phyloP scores from a whole-genome alignment of 495 filamentous ascomycete species.

The Saxispiralis lemnorum region DNA sequence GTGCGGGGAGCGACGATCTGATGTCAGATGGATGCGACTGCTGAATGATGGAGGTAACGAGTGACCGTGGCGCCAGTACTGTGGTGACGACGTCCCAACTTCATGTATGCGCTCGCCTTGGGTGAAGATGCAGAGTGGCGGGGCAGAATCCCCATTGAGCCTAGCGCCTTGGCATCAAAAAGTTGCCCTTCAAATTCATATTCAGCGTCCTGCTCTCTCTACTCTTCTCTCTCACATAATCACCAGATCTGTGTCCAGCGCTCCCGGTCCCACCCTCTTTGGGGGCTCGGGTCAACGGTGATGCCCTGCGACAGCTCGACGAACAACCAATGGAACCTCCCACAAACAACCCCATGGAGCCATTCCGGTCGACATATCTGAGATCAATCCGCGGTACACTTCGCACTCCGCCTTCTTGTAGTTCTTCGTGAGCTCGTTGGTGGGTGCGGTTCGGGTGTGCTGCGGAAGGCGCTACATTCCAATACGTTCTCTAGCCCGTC shows the following conservation, averaged over 20 bases:
- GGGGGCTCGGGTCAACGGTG: slow-evolving; percentile 41
- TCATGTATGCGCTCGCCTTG: no score
- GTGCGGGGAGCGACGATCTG: no score
- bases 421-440: slow-evolving; percentile 2
- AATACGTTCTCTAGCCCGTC: slow-evolving; percentile 63
- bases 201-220: slow-evolving; percentile 14
- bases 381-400: slow-evolving; percentile 39
- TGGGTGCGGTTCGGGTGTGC: neutral
- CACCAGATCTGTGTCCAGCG: slow-evolving; percentile 67
- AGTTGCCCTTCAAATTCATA: neutral
- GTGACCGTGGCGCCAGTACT: no score
- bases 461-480: slow-evolving; percentile 67
- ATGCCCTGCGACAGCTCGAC: slow-evolving; percentile 70
- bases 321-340: slow-evolving; percentile 55
- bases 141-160: neutral
- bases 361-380: slow-evolving; percentile 84
- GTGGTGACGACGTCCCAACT: no score
- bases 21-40: no score
- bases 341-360: slow-evolving; percentile 49
- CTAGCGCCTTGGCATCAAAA: slow-evolving; percentile 4
- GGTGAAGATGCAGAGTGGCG: neutral
- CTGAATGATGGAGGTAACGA: no score
- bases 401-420: slow-evolving; percentile 26
- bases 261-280: slow-evolving; percentile 36
- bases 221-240: slow-evolving; percentile 28